Evolutionary conservation across 176 grass and related monocot species (phyloP).

Genomic region (Rhynchospora breviuscula): DNA sequence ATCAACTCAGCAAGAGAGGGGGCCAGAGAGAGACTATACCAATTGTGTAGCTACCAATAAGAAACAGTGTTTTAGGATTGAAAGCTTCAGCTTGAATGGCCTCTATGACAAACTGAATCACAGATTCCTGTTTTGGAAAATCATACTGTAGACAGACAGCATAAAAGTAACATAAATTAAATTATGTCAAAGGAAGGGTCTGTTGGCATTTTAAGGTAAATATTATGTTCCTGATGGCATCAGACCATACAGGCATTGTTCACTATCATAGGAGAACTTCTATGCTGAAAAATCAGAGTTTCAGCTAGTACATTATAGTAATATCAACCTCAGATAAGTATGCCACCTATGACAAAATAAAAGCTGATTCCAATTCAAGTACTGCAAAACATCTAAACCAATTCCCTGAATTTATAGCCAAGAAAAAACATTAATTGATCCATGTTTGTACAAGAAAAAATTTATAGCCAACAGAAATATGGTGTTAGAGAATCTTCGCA

Average conservation of each 20-base stretch:
- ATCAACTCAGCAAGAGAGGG: not conserved
- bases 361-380: not conserved
- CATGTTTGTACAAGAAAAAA: constrained; percentile 6
- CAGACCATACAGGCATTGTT: not conserved
- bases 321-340: not conserved
- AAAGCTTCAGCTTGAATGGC: constrained; percentile 97
- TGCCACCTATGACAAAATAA: not conserved
- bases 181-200: not conserved
- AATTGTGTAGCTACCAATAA: constrained; percentile 96
- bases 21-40: constrained; percentile 40
- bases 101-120: constrained; percentile 91
- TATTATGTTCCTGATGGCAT: not conserved
- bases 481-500: not conserved
- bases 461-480: not conserved
- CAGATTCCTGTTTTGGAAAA: constrained; percentile 80
- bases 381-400: constrained; percentile 9
- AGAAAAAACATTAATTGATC: constrained; percentile 14
- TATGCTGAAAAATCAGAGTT: not conserved
- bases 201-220: not conserved
- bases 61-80: constrained; percentile 88
- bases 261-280: not conserved
- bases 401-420: not conserved
- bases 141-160: constrained; percentile 61
- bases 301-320: not conserved
- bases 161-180: not conserved